Conservation (phyloP, 306 rosid species). For the Oemleria cerasiformis region DNA sequence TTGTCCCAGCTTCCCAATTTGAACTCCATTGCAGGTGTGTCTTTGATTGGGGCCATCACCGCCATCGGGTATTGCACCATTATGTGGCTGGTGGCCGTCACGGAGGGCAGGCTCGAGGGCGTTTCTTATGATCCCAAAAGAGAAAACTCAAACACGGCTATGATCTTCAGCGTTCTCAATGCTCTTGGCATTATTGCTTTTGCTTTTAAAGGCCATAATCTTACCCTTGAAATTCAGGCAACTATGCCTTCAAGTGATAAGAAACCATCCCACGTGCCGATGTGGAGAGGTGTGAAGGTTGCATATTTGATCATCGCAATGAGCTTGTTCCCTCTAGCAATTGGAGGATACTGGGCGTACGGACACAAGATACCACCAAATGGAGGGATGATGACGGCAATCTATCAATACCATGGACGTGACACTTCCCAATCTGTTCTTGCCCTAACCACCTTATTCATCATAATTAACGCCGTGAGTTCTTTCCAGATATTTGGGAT, state of each 20-base stretch:
- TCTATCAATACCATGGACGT: slow-evolving; percentile 32
- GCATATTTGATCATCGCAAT: slow-evolving; percentile 27
- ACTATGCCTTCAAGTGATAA: slow-evolving; percentile 45
- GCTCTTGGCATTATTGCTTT: slow-evolving; percentile 43
- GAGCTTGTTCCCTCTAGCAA: slow-evolving; percentile 43
- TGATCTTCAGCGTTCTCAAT: slow-evolving; percentile 30
- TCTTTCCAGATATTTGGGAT: slow-evolving; percentile 48
- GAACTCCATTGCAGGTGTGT: slow-evolving; percentile 44
- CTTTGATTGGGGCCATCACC: slow-evolving; percentile 39
- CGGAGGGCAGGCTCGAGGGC: slow-evolving; percentile 29
- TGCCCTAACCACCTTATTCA: slow-evolving; percentile 30
- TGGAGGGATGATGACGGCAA: slow-evolving; percentile 46
- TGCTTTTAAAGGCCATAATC: slow-evolving; percentile 55
- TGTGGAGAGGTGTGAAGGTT: slow-evolving; percentile 38
- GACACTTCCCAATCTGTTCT: slow-evolving; percentile 32
- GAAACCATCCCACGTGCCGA: slow-evolving; percentile 40
- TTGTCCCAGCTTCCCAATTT: slow-evolving; percentile 43
- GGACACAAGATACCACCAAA: slow-evolving; percentile 41
- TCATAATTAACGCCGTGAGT: slow-evolving; percentile 32
- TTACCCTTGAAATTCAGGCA: slow-evolving; percentile 42
- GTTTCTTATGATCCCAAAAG: slow-evolving; percentile 28
- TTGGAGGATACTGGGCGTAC: slow-evolving; percentile 46
- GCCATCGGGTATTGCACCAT: slow-evolving; percentile 35
- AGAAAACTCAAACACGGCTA: slow-evolving; percentile 7
- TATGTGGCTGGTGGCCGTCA: slow-evolving; percentile 35